Evolutionary conservation across 2,329 filamentous ascomycete species (phyloP).

Genomic region (Fusarium sp.): DNA sequence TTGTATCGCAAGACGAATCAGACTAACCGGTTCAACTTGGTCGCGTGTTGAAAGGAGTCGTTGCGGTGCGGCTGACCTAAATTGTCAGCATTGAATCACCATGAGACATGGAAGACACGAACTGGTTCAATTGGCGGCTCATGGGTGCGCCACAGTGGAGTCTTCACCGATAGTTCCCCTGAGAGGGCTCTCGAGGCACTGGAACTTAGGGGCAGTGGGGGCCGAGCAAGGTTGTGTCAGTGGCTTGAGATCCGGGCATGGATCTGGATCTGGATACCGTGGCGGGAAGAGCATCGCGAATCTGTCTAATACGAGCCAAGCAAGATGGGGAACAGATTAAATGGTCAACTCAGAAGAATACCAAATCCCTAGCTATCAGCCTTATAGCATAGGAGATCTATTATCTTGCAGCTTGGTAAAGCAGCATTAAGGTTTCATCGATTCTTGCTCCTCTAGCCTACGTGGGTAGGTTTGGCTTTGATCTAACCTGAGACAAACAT

Average conservation of each 20-base stretch:
- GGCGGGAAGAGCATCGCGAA: slow-evolving; percentile 27
- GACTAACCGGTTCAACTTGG: background rate
- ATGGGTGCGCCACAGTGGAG: slow-evolving; percentile 39
- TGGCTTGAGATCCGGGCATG: slow-evolving; percentile 27
- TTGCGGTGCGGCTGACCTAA: background rate
- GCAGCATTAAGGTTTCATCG: background rate
- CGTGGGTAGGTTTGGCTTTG: slow-evolving; percentile 16
- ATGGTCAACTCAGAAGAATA: background rate
- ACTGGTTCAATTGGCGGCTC: slow-evolving; percentile 14
- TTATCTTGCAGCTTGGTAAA: background rate
- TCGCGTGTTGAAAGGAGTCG: slow-evolving; percentile 11
- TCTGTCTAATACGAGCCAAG: slow-evolving; percentile 11
- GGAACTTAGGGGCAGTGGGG: slow-evolving; percentile 38
- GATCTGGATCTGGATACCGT: slow-evolving; percentile 32
- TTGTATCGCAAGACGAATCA: background rate
- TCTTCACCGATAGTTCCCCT: slow-evolving; percentile 20
- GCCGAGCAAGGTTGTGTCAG: slow-evolving; percentile 26
- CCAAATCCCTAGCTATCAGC: background rate
- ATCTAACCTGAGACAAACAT: slow-evolving; percentile 14
- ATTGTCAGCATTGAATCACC: slow-evolving; percentile 17
- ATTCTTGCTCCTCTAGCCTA: background rate
- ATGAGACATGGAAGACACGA: slow-evolving; percentile 13
- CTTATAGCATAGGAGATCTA: background rate
- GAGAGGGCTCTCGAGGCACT: slow-evolving; percentile 30
- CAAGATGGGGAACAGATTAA: background rate